These are phyloP conservation scores for Leccinum cinnamomeum DNA, from an alignment of 1,284 basidiomycete genomes.

Conservation along the genomic window DNA sequence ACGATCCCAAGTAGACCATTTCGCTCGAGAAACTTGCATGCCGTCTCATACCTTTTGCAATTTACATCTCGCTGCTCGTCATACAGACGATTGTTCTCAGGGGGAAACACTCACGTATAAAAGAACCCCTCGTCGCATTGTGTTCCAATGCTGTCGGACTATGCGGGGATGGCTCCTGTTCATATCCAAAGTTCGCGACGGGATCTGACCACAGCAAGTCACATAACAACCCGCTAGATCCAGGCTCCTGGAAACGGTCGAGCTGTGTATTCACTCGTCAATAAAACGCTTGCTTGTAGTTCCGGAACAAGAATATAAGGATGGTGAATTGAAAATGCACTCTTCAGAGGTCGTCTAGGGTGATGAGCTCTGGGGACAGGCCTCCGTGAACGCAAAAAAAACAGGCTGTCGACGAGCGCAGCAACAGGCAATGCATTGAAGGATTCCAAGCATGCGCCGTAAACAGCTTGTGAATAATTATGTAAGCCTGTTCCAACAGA, in stretches of 20 bases:
- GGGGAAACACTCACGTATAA: conserved; percentile 71
- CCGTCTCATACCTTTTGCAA: conserved; percentile 77
- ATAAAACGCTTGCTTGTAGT: conserved; percentile 1
- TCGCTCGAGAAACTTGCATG: conserved; percentile 91
- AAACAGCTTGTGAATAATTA: conserved; percentile 87
- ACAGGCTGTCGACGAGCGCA: conserved; percentile 93
- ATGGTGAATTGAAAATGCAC: conserved; percentile 44
- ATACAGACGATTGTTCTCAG: not conserved
- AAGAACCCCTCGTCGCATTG: conserved; percentile 78
- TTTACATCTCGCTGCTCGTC: not conserved
- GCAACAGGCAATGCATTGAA: conserved; percentile 92
- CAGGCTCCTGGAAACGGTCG: conserved; percentile 93
- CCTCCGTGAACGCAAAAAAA: conserved; percentile 98
- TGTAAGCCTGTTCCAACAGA: conserved; percentile 66
- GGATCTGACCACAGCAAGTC: conserved; percentile 96
- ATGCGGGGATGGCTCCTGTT: conserved; percentile 42
- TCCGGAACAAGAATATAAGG: not conserved
- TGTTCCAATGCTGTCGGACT: conserved; percentile 12
- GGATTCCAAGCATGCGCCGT: conserved; percentile 88
- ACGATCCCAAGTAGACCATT: conserved; percentile 93
- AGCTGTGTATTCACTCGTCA: conserved; percentile 47
- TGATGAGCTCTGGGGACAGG: conserved; percentile 85
- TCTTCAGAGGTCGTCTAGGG: conserved; percentile 77
- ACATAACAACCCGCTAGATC: conserved; percentile 89
- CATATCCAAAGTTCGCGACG: conserved; percentile 74